phyloP scores from a whole-genome alignment of 345 rosid species.

The Jatropha curcas region DNA sequence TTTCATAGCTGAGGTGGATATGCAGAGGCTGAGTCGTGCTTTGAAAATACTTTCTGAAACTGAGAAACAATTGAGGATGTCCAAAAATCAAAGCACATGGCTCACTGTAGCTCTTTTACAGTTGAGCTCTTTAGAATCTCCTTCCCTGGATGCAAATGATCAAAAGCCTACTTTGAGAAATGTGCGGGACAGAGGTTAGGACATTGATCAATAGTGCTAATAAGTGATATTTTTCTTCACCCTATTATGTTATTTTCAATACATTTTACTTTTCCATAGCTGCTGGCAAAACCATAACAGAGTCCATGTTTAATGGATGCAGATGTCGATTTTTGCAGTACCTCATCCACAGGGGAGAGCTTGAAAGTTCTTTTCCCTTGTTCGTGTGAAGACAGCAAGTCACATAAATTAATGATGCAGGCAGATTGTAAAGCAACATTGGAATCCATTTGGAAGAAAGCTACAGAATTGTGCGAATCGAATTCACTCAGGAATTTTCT shows the following conservation, averaged over 20 bases:
- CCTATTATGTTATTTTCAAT: background rate
- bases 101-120: constrained; percentile 93
- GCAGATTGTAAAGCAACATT: constrained; percentile 50
- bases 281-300: background rate
- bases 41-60: constrained; percentile 87
- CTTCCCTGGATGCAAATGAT: constrained; percentile 44
- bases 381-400: constrained; percentile 45
- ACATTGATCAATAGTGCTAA: background rate
- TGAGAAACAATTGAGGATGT: constrained; percentile 85
- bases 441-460: constrained; percentile 72
- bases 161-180: constrained; percentile 46
- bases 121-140: constrained; percentile 61
- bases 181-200: constrained; percentile 53
- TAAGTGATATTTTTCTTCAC: background rate
- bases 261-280: background rate
- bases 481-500: constrained; percentile 74
- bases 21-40: constrained; percentile 70
- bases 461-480: constrained; percentile 61
- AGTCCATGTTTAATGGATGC: constrained; percentile 26
- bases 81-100: constrained; percentile 96
- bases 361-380: constrained; percentile 38
- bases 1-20: constrained; percentile 70
- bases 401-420: constrained; percentile 31
- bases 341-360: constrained; percentile 52
- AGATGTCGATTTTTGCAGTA: constrained; percentile 52